Percentiles rank a stretch among this genome's conserved stretches.
Conservation (phyloP, 2,329 filamentous ascomycete species). For the Ophiostoma novo-ulmi region DNA sequence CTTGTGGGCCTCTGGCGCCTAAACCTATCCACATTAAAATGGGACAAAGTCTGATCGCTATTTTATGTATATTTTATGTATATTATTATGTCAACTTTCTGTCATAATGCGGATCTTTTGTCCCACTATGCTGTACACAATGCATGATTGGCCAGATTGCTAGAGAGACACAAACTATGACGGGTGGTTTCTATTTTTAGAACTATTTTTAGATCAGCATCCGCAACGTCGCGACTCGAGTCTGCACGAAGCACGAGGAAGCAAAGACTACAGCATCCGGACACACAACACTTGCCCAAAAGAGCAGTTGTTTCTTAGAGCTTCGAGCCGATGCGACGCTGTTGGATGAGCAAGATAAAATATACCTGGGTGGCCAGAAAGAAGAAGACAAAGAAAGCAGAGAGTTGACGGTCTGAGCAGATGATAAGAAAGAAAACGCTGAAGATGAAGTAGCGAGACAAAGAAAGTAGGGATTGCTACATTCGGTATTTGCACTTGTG, state of each 20-base stretch:
- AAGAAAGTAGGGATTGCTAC: no score
- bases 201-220: not conserved
- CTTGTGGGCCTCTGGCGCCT: not conserved
- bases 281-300: not conserved
- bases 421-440: no score
- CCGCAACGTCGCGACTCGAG: not conserved
- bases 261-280: no score
- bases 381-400: no score
- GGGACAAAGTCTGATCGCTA: not conserved
- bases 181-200: constrained; percentile 9
- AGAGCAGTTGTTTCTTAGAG: not conserved
- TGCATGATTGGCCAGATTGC: not conserved
- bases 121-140: not conserved
- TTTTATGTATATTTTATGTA: not conserved
- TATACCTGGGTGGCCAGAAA: no score
- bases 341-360: not conserved
- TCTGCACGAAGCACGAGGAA: no score
- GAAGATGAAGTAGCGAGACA: no score
- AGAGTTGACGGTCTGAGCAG: no score
- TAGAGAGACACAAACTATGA: not conserved
- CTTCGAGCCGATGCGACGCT: not conserved
- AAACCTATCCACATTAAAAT: not conserved
- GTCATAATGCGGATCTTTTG: not conserved
- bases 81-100: not conserved
- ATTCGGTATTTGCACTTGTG: no score